Evolutionary conservation across 73 alveolate genomes (phyloP), one percentile per base, ranked within the genome.

Genomic region (Symbiodinium natans): DNA sequence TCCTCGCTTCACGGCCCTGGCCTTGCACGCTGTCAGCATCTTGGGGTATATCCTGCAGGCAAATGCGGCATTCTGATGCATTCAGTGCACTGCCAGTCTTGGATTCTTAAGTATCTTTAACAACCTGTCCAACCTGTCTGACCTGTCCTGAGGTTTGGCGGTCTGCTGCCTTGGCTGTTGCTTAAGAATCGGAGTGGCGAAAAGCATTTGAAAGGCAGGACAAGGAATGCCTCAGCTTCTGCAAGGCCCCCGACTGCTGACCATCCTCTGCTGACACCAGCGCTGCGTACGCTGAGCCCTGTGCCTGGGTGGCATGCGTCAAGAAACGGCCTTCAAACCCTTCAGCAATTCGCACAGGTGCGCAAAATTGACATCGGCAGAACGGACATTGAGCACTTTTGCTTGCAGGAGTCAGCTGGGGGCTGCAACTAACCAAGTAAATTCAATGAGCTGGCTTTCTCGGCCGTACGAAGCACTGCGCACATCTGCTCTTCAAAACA

Each of bases 251-350:
- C 85, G 41, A 33, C 94, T 87, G 94, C 94, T 87, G 94, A 43
- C 84, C 41, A 19, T 54, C 83, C 3, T 87, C 95, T n/a, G 85
- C 86, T 33, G 82, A 52, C 42, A 89, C 97, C 75, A 90, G 80
- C 0, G 97, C 97, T 7, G 97, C 87, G 31, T 90, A 90, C 0
- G 97, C 97, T 11, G 97, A 90, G 88, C 97, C 71, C 56, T 90
- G 97, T 0, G 97, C 97, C 97, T 90, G 38, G n/a, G n/a, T 63
- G 9, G 36, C 80, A 29, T 2, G 38, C 23, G n/a, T 52, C 29
- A 52, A 15, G n/a, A n/a, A n/a, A n/a, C n/a, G n/a, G n/a, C n/a
- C n/a, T n/a, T n/a, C n/a, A n/a, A n/a, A n/a, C n/a, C n/a, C n/a
- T n/a, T n/a, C n/a, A n/a, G n/a, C n/a, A n/a, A n/a, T n/a, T n/a